Conservation (phyloP, 2,329 filamentous ascomycete species). For the Rutstroemia sydowiana region DNA sequence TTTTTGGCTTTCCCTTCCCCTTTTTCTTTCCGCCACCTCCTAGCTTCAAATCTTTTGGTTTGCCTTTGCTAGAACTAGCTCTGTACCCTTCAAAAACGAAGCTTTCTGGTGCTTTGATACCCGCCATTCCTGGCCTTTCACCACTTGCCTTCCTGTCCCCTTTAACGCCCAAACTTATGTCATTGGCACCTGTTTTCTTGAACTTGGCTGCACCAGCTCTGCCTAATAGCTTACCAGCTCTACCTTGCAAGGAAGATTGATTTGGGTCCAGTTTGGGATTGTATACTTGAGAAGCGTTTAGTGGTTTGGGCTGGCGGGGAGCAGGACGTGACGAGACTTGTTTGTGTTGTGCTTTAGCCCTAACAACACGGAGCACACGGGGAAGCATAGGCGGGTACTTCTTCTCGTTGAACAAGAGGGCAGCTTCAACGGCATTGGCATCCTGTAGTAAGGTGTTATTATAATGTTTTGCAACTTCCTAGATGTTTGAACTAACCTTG, state of each 20-base stretch:
- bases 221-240: constrained; percentile 67
- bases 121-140: constrained; percentile 17
- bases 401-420: constrained; percentile 80
- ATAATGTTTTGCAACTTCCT: neutral
- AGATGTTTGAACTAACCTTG: constrained; percentile 42
- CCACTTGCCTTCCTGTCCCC: constrained; percentile 10
- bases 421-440: constrained; percentile 81
- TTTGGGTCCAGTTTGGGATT: constrained; percentile 63
- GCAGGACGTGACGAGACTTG: constrained; percentile 24
- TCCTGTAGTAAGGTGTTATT: constrained; percentile 43
- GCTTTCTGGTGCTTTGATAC: constrained; percentile 51
- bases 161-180: constrained; percentile 19
- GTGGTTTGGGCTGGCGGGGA: constrained; percentile 33
- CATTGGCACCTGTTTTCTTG: constrained; percentile 27
- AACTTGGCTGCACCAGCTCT: constrained; percentile 50
- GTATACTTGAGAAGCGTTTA: constrained; percentile 39
- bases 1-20: constrained; percentile 38
- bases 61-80: constrained; percentile 59
- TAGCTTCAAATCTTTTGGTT: constrained; percentile 53
- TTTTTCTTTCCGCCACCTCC: constrained; percentile 48
- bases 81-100: constrained; percentile 78
- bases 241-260: constrained; percentile 64
- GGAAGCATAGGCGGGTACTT: constrained; percentile 94
- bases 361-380: constrained; percentile 73
- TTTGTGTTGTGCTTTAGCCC: constrained; percentile 49